Evolutionary conservation across 805 yeast species (phyloP), one percentile per base, ranked within the genome.

Genomic region (Lipomyces yamanashiensis): DNA sequence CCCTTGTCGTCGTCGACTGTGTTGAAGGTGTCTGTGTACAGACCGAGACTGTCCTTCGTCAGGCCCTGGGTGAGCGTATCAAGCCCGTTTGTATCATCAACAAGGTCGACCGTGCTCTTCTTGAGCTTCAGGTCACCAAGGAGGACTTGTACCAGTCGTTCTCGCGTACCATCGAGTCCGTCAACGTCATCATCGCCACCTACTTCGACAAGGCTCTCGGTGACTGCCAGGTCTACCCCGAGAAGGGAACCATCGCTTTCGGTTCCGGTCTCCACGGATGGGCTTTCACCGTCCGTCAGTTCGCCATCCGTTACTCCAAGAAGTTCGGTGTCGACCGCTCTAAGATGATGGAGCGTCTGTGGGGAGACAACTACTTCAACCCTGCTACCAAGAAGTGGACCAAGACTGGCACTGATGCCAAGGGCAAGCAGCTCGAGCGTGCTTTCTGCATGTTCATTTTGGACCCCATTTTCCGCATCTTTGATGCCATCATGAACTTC

Each of bases 221-320:
- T 85, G 98, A 93, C 78, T 88, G 85, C 77, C 98, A 93, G 86
- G 98, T 93, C 72, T 93, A 88, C 96, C 99, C 99, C 82, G 96
- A 93, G 81, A 82, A 83, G 80, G 99, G 99, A 85, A 93, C 98
- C 81, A 97, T 93, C 79, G 99, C 99, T 75, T 93, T 93, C 83
- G 98, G 97, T 86, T 95, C 98, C 81, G 99, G 98, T 89, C 86
- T 93, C 79, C 99, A 93, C 88, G 99, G 99, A 83, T 93, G 99
- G 99, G 98, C 98, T 80, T 93, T 93, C 93, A 93, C 99, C 76
- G 89, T 93, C 79, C 91, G 99, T 84, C 98, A 93, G 86, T 93
- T 93, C 76, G 98, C 98, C 76, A 82, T 85, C 84, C 90, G 97
- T 85, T 93, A 95, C 88, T 87, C 97, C 81, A 92, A 92, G 92